phyloP scores from a whole-genome alignment of 2,329 filamentous ascomycete genomes.

The Claviceps humidiphila region DNA sequence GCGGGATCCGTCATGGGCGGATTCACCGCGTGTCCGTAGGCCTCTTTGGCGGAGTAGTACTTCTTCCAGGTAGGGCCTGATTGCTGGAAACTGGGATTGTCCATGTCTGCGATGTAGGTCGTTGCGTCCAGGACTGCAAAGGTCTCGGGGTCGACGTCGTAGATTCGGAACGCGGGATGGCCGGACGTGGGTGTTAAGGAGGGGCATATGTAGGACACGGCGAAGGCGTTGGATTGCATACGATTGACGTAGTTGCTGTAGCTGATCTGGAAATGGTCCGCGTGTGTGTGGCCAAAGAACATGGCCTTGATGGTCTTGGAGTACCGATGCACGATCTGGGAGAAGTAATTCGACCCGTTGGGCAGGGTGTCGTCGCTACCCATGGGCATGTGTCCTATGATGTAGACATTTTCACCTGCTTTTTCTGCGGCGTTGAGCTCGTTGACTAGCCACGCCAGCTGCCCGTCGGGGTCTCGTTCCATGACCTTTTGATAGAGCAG shows the following conservation, averaged over 20 bases:
- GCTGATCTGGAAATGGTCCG: constrained; percentile 41
- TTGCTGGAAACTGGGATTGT: constrained; percentile 25
- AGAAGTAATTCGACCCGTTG: constrained; percentile 36
- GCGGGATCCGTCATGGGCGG: constrained; percentile 23
- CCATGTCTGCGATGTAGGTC: constrained; percentile 41
- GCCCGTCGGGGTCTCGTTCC: constrained; percentile 33
- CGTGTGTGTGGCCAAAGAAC: constrained; percentile 45
- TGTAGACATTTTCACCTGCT: constrained; percentile 36
- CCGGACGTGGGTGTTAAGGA: constrained; percentile 40
- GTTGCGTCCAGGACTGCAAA: constrained; percentile 39
- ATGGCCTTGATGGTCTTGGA: constrained; percentile 37
- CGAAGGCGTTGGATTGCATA: constrained; percentile 27
- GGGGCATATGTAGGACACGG: constrained; percentile 37
- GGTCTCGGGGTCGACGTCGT: constrained; percentile 42
- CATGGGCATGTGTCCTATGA: constrained; percentile 43
- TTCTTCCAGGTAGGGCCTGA: constrained; percentile 33
- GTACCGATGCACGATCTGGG: constrained; percentile 40
- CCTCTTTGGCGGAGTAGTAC: constrained; percentile 41
- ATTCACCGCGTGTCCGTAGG: constrained; percentile 31
- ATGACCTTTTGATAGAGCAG: constrained; percentile 38
- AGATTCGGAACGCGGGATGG: constrained; percentile 42
- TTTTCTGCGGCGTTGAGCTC: constrained; percentile 40
- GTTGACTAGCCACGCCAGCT: constrained; percentile 37
- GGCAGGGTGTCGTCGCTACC: constrained; percentile 36
- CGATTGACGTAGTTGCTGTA: constrained; percentile 33